Evolutionary conservation across 139 green algal genomes (phyloP).

Genomic region (Micractinium conductrix): DNA sequence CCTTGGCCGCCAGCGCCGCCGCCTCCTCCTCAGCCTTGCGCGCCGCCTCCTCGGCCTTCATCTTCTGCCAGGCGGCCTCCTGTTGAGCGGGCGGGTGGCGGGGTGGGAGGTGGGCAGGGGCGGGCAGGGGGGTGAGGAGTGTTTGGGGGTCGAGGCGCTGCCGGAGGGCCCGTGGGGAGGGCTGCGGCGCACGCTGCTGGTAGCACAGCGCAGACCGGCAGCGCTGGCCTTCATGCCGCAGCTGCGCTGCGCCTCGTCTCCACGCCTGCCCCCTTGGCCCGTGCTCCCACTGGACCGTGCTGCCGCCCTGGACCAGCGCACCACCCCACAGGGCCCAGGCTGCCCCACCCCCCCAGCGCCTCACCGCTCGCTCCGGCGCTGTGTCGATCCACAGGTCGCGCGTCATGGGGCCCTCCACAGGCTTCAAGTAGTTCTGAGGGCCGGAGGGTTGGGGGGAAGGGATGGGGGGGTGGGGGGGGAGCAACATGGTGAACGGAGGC

Average conservation of each 20-base stretch:
- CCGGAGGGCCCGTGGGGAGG: too few species aligned
- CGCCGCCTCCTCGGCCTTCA: constrained; percentile 22
- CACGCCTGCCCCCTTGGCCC: too few species aligned
- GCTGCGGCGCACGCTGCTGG: too few species aligned
- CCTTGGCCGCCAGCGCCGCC: constrained; percentile 39
- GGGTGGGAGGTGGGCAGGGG: neutral
- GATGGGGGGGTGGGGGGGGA: neutral
- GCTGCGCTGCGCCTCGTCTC: too few species aligned
- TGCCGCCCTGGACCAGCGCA: too few species aligned
- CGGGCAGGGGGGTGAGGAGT: neutral
- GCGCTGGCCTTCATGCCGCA: too few species aligned
- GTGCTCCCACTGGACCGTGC: too few species aligned
- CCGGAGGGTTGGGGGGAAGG: neutral
- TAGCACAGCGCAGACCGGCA: too few species aligned
- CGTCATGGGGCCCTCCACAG: constrained; percentile 53
- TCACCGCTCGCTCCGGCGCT: constrained; percentile 47
- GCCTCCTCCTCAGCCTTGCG: constrained; percentile 11
- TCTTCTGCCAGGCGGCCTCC: constrained; percentile 34
- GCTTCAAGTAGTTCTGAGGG: constrained; percentile 66
- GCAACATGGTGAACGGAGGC: too few species aligned
- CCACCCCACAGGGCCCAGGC: neutral
- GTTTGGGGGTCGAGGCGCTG: too few species aligned
- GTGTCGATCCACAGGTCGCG: constrained; percentile 63
- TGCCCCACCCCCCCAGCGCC: neutral
- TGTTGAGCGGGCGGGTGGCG: too few species aligned